phyloP scores from a whole-genome alignment of 371 early-diverging fungal genomes.

The Mucor ambiguus region DNA sequence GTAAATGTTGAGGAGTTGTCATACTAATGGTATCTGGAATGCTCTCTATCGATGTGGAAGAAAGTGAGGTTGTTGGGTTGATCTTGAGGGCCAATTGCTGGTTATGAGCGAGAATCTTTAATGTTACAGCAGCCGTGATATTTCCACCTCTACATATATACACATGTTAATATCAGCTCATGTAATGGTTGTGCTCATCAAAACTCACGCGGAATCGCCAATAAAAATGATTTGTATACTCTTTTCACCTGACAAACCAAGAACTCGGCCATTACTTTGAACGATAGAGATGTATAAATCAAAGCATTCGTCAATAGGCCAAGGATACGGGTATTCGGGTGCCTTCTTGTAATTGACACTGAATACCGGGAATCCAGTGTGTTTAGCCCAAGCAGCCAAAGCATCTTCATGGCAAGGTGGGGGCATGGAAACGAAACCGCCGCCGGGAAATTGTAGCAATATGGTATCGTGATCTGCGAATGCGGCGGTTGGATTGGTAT shows the following conservation, averaged over 20 bases:
- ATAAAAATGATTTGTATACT: constrained; percentile 64
- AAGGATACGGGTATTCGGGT: constrained; percentile 94
- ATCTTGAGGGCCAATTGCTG: constrained; percentile 42
- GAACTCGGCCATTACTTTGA: constrained; percentile 65
- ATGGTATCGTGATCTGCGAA: constrained; percentile 57
- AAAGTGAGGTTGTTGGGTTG: neutral
- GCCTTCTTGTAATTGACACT: constrained; percentile 94
- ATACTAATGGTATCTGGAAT: neutral
- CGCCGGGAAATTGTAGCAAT: constrained; percentile 84
- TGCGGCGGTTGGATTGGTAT: constrained; percentile 38
- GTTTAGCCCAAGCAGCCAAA: constrained; percentile 68
- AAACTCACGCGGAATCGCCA: constrained; percentile 93
- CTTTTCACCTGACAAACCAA: constrained; percentile 68
- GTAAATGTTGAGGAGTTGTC: neutral
- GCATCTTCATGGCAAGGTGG: constrained; percentile 80
- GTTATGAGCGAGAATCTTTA: constrained; percentile 68
- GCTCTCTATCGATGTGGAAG: neutral
- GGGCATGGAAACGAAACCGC: constrained; percentile 84
- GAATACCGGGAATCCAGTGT: constrained; percentile 69
- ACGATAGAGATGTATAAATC: constrained; percentile 79
- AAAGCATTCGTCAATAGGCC: constrained; percentile 90
- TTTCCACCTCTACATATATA: constrained; percentile 72
- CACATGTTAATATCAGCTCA: neutral
- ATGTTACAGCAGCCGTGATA: constrained; percentile 65
- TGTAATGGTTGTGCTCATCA: neutral